Evolutionary conservation across 164 flowering plant genomes (phyloP).

Genomic region (Pachysandra terminalis): DNA sequence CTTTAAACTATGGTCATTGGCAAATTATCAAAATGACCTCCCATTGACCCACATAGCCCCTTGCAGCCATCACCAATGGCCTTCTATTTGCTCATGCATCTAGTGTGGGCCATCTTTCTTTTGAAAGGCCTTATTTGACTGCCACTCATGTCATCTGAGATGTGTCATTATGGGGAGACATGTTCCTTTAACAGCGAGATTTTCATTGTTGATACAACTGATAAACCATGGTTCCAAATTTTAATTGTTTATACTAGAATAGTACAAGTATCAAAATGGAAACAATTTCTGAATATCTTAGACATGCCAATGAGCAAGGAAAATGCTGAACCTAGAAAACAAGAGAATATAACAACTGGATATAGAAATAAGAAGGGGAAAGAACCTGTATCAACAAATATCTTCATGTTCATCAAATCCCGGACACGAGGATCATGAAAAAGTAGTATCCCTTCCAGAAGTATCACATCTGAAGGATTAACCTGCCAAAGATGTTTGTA

Average conservation of each 20-base stretch:
- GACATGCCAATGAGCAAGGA: neutral
- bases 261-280: neutral
- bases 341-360: neutral
- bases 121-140: too few relatives aligned
- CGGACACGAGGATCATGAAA: slow-evolving; percentile 94
- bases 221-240: too few relatives aligned
- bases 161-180: too few relatives aligned
- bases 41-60: too few relatives aligned
- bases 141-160: too few relatives aligned
- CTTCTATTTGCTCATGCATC: too few relatives aligned
- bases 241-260: neutral
- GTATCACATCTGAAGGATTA: slow-evolving; percentile 90
- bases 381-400: slow-evolving; percentile 98
- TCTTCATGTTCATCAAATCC: slow-evolving; percentile 94
- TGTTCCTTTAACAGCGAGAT: too few relatives aligned
- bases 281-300: neutral
- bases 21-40: too few relatives aligned
- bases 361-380: slow-evolving; percentile 3
- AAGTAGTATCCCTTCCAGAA: slow-evolving; percentile 92
- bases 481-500: slow-evolving; percentile 49
- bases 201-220: too few relatives aligned
- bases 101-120: too few relatives aligned
- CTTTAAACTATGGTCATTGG: too few relatives aligned
- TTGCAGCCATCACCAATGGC: too few relatives aligned
- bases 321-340: neutral